These are phyloP conservation scores for Gymnopilus dilepis DNA, from an alignment of 768 basidiomycete genomes.

Conservation along the genomic window DNA sequence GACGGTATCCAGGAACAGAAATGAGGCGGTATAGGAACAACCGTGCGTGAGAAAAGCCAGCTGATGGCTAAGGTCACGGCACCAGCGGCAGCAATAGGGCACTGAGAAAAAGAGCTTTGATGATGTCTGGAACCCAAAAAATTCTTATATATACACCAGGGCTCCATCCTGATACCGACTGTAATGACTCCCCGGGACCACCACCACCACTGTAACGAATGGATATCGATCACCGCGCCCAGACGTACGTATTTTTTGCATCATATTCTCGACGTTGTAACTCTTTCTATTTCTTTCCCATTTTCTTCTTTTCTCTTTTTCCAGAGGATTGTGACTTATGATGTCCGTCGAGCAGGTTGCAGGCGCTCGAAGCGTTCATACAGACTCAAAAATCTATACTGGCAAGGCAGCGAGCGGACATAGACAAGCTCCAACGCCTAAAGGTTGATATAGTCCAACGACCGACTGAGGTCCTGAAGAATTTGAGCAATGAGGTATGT, in stretches of 20 bases:
- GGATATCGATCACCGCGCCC: conserved; percentile 40
- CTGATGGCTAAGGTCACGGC: background rate
- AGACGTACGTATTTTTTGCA: conserved; percentile 39
- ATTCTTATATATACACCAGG: conserved; percentile 21
- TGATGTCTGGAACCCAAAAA: conserved; percentile 18
- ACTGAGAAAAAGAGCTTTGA: conserved; percentile 6
- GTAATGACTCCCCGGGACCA: conserved; percentile 25
- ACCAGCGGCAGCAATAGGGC: conserved; percentile 12
- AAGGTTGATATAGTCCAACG: conserved; percentile 20
- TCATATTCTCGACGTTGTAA: too few relatives aligned
- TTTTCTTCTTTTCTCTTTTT: background rate
- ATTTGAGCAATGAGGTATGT: conserved; percentile 39
- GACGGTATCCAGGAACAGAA: background rate
- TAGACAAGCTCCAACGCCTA: conserved; percentile 55
- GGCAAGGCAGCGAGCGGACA: conserved; percentile 64
- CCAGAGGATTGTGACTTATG: background rate
- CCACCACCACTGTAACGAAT: conserved; percentile 27
- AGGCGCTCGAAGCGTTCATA: conserved; percentile 73
- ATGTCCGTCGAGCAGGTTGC: conserved; percentile 52
- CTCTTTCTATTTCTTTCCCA: background rate
- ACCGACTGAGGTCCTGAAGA: conserved; percentile 16
- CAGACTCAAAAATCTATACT: conserved; percentile 64
- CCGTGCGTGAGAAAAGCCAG: conserved; percentile 25
- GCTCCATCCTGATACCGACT: conserved; percentile 11
- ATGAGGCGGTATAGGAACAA: conserved; percentile 10